These are phyloP conservation scores for Aciculosporium take DNA, from an alignment of 2,329 filamentous ascomycete genomes.

Conservation along the genomic window DNA sequence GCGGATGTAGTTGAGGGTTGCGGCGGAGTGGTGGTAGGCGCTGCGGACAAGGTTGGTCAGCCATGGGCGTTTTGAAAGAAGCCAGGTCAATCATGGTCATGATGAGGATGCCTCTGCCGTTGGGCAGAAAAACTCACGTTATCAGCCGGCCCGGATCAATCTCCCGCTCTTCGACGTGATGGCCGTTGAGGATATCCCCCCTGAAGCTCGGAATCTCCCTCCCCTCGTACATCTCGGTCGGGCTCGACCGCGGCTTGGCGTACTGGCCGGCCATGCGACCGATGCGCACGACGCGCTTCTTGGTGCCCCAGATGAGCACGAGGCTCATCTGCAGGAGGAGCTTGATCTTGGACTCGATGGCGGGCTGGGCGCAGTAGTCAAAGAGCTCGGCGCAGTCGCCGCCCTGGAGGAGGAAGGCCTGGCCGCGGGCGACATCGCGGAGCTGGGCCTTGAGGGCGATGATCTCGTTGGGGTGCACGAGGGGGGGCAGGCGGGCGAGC, in stretches of 20 bases:
- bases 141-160: conserved; percentile 77
- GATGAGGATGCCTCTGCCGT: background rate
- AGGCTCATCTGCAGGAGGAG: conserved; percentile 93
- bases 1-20: conserved; percentile 86
- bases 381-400: conserved; percentile 97
- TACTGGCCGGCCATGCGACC: conserved; percentile 96
- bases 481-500: conserved; percentile 56
- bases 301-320: conserved; percentile 78
- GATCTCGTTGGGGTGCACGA: conserved; percentile 72
- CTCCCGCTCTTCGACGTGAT: conserved; percentile 55
- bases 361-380: conserved; percentile 79
- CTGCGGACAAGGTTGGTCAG: too few relatives aligned
- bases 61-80: background rate
- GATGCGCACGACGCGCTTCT: conserved; percentile 78
- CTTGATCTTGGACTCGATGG: conserved; percentile 94
- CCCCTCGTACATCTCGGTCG: conserved; percentile 69
- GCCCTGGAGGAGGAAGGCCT: conserved; percentile 87
- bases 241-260: conserved; percentile 84
- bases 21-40: conserved; percentile 91
- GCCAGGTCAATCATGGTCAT: too few relatives aligned
- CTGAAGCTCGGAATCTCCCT: conserved; percentile 78
- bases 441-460: conserved; percentile 63
- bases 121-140: conserved; percentile 28
- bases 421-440: conserved; percentile 74
- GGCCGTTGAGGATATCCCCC: conserved; percentile 92